Conservation (phyloP, 2,329 filamentous ascomycete genomes). For the Colletotrichum lupini region DNA sequence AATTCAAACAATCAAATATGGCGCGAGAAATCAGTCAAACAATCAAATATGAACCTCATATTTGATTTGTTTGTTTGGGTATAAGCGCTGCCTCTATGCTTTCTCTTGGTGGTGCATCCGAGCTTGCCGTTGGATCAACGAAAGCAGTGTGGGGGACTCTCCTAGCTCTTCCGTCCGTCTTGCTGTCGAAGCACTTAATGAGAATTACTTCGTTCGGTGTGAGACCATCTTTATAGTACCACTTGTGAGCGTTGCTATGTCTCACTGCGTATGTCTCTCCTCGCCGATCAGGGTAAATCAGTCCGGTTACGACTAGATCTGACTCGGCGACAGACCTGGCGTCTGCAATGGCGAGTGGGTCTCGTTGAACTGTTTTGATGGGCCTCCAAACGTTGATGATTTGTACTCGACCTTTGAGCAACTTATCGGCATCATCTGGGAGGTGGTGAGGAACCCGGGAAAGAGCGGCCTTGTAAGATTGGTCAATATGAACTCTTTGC, state of each 20-base stretch:
- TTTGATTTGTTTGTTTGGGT: too few species aligned
- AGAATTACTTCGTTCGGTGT: conserved; percentile 64
- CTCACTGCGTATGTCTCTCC: conserved; percentile 62
- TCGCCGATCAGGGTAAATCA: conserved; percentile 62
- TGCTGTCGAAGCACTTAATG: conserved; percentile 72
- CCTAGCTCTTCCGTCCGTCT: conserved; percentile 63
- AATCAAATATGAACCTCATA: too few species aligned
- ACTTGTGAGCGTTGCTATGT: conserved; percentile 55
- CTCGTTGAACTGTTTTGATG: conserved; percentile 61
- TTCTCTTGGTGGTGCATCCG: conserved; percentile 62
- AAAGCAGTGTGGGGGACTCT: conserved; percentile 68
- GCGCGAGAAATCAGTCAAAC: too few species aligned
- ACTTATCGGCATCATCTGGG: conserved; percentile 54
- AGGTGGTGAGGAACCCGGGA: conserved; percentile 56
- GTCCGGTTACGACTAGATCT: conserved; percentile 59
- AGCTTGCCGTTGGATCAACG: conserved; percentile 53
- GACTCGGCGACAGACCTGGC: conserved; percentile 59
- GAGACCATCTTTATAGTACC: conserved; percentile 65
- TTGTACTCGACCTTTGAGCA: conserved; percentile 58
- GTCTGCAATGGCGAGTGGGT: conserved; percentile 65
- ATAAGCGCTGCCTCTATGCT: conserved; percentile 72
- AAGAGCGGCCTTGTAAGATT: conserved; percentile 56
- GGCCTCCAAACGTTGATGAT: conserved; percentile 67
- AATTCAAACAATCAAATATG: too few species aligned
- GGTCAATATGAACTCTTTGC: conserved; percentile 65